phyloP scores from a whole-genome alignment of 257 asterid species.

The Oldenlandia corymbosa region DNA sequence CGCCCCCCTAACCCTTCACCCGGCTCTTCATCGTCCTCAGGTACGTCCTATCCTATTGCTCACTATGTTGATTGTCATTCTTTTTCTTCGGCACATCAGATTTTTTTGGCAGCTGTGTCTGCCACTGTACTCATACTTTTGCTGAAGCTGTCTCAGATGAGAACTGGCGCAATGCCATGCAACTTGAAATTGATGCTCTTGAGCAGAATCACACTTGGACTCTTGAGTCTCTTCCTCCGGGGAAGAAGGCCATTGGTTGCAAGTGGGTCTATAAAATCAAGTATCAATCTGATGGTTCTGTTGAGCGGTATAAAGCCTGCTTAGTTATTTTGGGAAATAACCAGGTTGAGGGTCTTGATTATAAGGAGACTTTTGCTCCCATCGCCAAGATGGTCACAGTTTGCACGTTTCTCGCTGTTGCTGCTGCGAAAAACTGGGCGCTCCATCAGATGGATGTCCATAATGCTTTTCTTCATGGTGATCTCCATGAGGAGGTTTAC shows the following conservation, averaged over 20 bases:
- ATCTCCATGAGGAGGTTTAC: not conserved
- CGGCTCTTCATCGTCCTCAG: no score
- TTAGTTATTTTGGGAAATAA: not conserved
- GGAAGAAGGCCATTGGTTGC: no score
- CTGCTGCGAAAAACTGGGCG: not conserved
- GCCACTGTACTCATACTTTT: not conserved
- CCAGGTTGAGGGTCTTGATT: not conserved
- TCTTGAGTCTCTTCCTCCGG: no score
- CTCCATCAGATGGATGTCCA: conserved; percentile 1
- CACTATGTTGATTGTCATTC: no score
- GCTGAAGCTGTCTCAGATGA: not conserved
- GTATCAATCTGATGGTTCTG: not conserved
- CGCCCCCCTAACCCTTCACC: no score
- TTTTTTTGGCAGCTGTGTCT: not conserved
- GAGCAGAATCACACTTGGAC: not conserved
- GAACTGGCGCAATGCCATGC: not conserved
- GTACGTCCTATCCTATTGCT: no score
- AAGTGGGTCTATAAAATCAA: not conserved
- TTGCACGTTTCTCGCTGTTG: not conserved
- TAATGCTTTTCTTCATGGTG: conserved; percentile 3
- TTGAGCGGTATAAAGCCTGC: not conserved
- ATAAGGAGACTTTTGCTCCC: not conserved
- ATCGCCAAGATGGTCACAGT: not conserved
- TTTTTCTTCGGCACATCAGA: not conserved
- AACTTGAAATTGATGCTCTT: not conserved